Conservation (phyloP, 768 basidiomycete genomes). For the Serendipita sp. region DNA sequence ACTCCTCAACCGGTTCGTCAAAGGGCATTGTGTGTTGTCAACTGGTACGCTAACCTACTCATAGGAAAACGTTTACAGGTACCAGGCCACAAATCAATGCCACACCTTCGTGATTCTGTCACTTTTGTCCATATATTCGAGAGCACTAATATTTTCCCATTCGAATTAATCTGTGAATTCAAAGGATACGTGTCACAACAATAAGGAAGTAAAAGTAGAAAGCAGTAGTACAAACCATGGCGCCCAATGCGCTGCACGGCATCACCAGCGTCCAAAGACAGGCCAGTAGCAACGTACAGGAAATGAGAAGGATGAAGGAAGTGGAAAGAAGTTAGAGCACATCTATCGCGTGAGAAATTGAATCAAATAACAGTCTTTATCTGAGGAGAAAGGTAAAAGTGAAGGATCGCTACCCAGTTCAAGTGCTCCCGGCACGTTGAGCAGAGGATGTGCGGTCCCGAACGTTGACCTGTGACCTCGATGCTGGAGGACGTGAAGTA, state of each 20-base stretch:
- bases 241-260: no score
- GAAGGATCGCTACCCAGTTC: not conserved
- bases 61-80: constrained; percentile 2
- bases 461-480: not conserved
- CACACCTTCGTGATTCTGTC: no score
- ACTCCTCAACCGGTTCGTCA: not conserved
- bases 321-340: not conserved
- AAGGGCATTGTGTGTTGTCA: not conserved
- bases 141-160: no score
- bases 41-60: not conserved
- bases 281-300: no score
- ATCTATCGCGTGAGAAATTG: not conserved
- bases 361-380: not conserved
- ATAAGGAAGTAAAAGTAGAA: no score
- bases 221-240: no score
- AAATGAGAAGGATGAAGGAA: not conserved
- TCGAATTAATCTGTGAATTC: no score
- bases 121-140: no score
- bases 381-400: not conserved
- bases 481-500: constrained; percentile 7
- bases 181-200: no score
- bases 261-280: no score
- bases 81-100: not conserved
- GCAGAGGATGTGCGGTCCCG: not conserved
- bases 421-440: not conserved